Percentiles rank a stretch among this genome's conserved stretches.
Evolutionary conservation across 75 land plant genomes (phyloP).

Genomic region (Picea glauca): DNA sequence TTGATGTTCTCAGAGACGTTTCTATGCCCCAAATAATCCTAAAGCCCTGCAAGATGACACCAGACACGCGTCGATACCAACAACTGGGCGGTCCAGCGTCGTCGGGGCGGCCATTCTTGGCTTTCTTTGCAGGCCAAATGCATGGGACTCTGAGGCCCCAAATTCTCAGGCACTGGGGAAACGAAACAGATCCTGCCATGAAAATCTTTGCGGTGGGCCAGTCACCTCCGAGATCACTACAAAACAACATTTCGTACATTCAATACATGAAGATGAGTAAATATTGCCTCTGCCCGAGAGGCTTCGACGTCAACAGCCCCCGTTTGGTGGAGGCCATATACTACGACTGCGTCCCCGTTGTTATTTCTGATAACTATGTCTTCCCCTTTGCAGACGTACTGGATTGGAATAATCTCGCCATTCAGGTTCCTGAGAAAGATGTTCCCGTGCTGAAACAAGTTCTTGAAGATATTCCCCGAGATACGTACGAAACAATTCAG

Average conservation of each 20-base stretch:
- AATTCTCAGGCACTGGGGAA: slow-evolving; percentile 47
- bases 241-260: slow-evolving; percentile 35
- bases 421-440: slow-evolving; percentile 62
- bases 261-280: slow-evolving; percentile 72
- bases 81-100: slow-evolving; percentile 38
- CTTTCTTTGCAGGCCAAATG: slow-evolving; percentile 78
- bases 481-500: slow-evolving; percentile 52
- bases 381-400: slow-evolving; percentile 70
- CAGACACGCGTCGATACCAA: slow-evolving; percentile 11
- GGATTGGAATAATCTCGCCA: slow-evolving; percentile 61
- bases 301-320: slow-evolving; percentile 80
- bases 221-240: slow-evolving; percentile 28
- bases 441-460: slow-evolving; percentile 51
- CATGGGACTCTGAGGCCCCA: slow-evolving; percentile 63
- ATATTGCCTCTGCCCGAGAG: slow-evolving; percentile 73
- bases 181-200: slow-evolving; percentile 50
- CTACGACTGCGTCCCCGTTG: slow-evolving; percentile 80
- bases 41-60: slow-evolving; percentile 10
- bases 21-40: slow-evolving; percentile 59
- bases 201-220: slow-evolving; percentile 40
- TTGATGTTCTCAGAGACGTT: slow-evolving; percentile 40
- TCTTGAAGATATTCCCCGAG: slow-evolving; percentile 38
- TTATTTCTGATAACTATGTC: slow-evolving; percentile 69
- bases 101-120: slow-evolving; percentile 42
- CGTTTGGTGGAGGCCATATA: slow-evolving; percentile 75